These are phyloP conservation scores for Phytophthora palmivora DNA, from an alignment of 352 stramenopile genomes.

Conservation along the genomic window DNA sequence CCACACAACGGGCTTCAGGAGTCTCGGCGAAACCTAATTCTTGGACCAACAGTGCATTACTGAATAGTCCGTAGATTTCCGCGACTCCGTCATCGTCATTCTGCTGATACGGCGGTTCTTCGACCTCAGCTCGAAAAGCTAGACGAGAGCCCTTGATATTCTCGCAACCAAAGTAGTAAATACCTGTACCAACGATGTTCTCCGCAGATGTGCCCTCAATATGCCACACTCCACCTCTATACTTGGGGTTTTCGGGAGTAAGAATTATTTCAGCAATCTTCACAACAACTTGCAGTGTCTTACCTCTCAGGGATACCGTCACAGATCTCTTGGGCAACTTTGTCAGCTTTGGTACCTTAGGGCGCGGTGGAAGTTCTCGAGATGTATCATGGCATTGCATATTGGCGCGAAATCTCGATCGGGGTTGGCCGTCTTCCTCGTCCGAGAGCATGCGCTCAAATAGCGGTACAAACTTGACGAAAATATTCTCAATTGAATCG, in stretches of 20 bases:
- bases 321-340: neutral
- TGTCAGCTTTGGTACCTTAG: constrained; percentile 15
- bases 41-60: constrained; percentile 33
- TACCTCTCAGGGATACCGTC: constrained; percentile 25
- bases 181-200: constrained; percentile 51
- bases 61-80: constrained; percentile 39
- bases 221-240: constrained; percentile 54
- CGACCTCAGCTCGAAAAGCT: constrained; percentile 40
- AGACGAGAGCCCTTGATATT: constrained; percentile 56
- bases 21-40: constrained; percentile 30
- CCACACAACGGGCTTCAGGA: constrained; percentile 37
- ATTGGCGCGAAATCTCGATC: neutral
- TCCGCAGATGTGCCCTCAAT: constrained; percentile 54
- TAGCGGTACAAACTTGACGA: constrained; percentile 44
- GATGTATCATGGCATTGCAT: constrained; percentile 24
- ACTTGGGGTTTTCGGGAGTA: constrained; percentile 45
- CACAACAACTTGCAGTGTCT: constrained; percentile 51
- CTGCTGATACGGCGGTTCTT: constrained; percentile 40
- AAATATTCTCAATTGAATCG: constrained; percentile 35
- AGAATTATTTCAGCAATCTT: constrained; percentile 61
- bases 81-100: constrained; percentile 37
- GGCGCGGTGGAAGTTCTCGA: constrained; percentile 16
- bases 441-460: constrained; percentile 42
- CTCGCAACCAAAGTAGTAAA: constrained; percentile 60
- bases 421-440: neutral